Base-by-base conservation (phyloP, 352 stramenopile species). In the Peronosclerospora sorghi region DNA sequence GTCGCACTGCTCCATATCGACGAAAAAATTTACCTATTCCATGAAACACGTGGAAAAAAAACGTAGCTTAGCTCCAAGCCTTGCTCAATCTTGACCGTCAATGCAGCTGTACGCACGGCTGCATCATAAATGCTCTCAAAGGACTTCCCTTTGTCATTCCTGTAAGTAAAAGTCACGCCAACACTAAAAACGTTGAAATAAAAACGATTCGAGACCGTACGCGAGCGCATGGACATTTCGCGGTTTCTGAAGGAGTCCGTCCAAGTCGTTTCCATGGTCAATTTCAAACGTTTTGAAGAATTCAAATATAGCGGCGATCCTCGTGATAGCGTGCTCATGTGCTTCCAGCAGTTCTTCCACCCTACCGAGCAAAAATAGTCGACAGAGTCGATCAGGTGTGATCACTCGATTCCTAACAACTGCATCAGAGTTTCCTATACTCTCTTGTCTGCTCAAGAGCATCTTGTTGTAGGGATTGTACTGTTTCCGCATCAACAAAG, bases 1-100 rank as follows among this genome's bases (percentile, higher is more conserved):
- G 41, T 92, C 79, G 34, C 79, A 89, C 51, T 92, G 79, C 62
- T 92, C 79, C 76, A 89, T 92, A 45, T 92, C 77, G 29, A 92
- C 75, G 38, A 89, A 92, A 40, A 85, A 87, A 12, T 58, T 65
- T 20, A 90, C 74, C 73, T 81, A 32, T 7, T 35, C 19, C 17
- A 37, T 5, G 27, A 12, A 45, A 39, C 1, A 48, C 26, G 17
- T 8, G 5, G 13, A n/a, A 18, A 17, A 2, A n/a, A 18, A 17
- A 2, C 18, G 2, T 20, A 17, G 13, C 30, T 20, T 17, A n/a
- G 17, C 17, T 17, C 13, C 30, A 18, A 8, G 5, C 9, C 5
- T 17, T 2, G 17, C 30, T 35, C 13, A 2, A 7, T 5, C 30
- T 5, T 20, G 3, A 34, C 4, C 4, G 15, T 34, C 4, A 13